Evolutionary conservation across 768 basidiomycete genomes (phyloP), one percentile per base, ranked within the genome.

Genomic region (Xerocomellus chrysenteron): DNA sequence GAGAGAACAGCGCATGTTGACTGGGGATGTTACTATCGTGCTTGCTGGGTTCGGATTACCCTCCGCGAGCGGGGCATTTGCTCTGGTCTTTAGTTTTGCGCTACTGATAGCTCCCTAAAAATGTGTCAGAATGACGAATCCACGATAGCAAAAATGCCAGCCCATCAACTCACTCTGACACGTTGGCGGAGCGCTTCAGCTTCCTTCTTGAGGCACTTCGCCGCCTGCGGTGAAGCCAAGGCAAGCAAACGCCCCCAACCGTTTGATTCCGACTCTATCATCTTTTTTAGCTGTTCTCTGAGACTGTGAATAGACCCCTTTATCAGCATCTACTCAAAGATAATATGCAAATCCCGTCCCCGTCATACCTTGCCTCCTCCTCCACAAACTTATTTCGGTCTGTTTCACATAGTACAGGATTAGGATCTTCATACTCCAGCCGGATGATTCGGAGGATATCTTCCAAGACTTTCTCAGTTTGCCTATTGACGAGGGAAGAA

Each of bases 301-400:
- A 64, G 58, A 16, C 62, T 64, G 32, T 12, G 14, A 11, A 32
- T 19, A 10, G 4, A 46, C 12, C 1, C 28, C 13, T 28, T 4
- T 28, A 36, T 56, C 37, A 64, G 36, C 3, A n/a, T 32, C 17
- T 40, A 28, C 12, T n/a, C 13, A 16, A 24, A 10, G 14, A 10
- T 30, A 39, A 21, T 14, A 16, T 9, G 7, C 10, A 16, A 35
- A 32, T 32, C 1, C 11, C 3, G 12, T 39, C 44, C 1, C 11
- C 3, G 12, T 39, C 44, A 6, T 47, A 64, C 63, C 47, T 50
- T 9, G 21, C 7, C 5, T 52, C 63, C 10, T 65, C 55, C 5
- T 26, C 33, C 13, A 55, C 45, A 13, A 50, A 49, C 17, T 5
- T 10, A 3, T 11, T 44, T 17, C 53, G 36, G 26, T 62, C 58